These are phyloP conservation scores for Spiromastix sp. DNA, from an alignment of 2,329 filamentous ascomycete genomes.

Conservation along the genomic window DNA sequence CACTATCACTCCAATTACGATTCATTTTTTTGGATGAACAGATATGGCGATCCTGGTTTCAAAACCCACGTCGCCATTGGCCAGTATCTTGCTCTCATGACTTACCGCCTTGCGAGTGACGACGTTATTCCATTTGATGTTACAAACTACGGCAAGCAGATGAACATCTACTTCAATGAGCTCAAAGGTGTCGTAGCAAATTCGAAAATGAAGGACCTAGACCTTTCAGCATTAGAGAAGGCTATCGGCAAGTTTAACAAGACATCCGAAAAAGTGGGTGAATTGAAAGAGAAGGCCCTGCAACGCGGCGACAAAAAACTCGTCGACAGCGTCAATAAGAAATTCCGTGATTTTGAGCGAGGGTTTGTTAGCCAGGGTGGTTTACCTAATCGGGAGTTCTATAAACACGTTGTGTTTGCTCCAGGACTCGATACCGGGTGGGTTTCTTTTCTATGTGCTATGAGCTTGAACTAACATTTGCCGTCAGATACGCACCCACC, in stretches of 20 bases:
- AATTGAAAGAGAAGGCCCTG: conserved; percentile 4
- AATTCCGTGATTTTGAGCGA: conserved; percentile 36
- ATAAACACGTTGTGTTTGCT: conserved; percentile 37
- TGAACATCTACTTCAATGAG: conserved; percentile 25
- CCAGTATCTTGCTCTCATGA: conserved; percentile 34
- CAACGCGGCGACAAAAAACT: conserved; percentile 8
- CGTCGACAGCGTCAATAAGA: conserved; percentile 31
- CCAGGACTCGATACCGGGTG: conserved; percentile 31
- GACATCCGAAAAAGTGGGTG: conserved; percentile 12
- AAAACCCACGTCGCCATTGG: conserved; percentile 40
- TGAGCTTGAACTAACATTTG: neutral
- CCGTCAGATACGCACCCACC: conserved; percentile 14
- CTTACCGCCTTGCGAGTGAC: conserved; percentile 32
- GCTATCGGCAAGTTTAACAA: conserved; percentile 29
- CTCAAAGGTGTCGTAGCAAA: conserved; percentile 22
- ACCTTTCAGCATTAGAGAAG: conserved; percentile 15
- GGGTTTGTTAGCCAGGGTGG: conserved; percentile 38
- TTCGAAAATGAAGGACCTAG: conserved; percentile 13
- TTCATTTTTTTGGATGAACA: conserved; percentile 42
- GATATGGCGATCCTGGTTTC: conserved; percentile 42
- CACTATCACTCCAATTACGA: conserved; percentile 41
- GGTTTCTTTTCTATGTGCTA: conserved; percentile 1
- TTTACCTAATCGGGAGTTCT: conserved; percentile 35
- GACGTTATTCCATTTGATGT: conserved; percentile 30
- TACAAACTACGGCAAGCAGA: conserved; percentile 25